These are phyloP conservation scores for Cryphonectria carpinicola DNA, from an alignment of 2,329 filamentous ascomycete species.

Conservation along the genomic window DNA sequence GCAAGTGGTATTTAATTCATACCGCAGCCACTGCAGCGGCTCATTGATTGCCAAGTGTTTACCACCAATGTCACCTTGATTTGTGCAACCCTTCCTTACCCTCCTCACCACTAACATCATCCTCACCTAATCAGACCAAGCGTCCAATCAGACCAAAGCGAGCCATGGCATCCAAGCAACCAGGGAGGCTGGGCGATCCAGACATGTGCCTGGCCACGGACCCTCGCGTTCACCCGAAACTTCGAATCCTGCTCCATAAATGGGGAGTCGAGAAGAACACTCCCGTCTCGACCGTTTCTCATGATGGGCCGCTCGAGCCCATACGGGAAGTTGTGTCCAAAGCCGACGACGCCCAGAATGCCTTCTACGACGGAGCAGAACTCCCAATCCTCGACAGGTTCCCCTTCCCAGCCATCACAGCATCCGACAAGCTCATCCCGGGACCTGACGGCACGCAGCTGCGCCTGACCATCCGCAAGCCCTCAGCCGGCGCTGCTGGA, in stretches of 20 bases:
- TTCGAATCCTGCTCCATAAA: neutral
- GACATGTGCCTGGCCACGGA: slow-evolving; percentile 9
- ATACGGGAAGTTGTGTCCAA: neutral
- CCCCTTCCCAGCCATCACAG: neutral
- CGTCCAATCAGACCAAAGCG: neutral
- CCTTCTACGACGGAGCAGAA: neutral
- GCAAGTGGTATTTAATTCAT: no score
- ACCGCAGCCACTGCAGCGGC: no score
- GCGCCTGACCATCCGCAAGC: slow-evolving; percentile 11
- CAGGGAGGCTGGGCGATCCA: slow-evolving; percentile 9
- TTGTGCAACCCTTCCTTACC: no score
- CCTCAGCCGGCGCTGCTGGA: neutral
- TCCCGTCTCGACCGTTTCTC: neutral
- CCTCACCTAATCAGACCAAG: neutral
- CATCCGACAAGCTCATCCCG: slow-evolving; percentile 5
- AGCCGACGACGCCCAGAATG: neutral
- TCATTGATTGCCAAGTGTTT: no score
- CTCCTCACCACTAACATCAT: neutral
- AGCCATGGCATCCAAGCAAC: neutral
- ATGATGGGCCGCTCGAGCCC: neutral
- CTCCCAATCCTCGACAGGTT: neutral
- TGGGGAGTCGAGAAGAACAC: neutral
- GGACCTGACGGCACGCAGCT: slow-evolving; percentile 3
- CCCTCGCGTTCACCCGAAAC: slow-evolving; percentile 8
- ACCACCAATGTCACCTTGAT: no score